These are phyloP conservation scores for Arbutus unedo DNA, from an alignment of 148 eudicot species.

Conservation along the genomic window DNA sequence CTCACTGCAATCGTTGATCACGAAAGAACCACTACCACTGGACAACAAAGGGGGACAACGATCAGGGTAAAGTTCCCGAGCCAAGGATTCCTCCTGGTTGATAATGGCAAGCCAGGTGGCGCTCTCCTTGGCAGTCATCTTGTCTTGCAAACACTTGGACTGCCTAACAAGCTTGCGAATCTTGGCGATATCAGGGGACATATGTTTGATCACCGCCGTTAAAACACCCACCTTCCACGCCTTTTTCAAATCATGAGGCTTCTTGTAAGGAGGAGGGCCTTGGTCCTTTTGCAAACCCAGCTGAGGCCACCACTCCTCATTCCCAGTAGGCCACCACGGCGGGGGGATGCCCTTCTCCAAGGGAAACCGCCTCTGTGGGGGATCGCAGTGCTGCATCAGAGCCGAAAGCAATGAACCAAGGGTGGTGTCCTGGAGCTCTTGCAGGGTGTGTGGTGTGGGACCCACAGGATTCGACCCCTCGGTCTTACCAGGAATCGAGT, in stretches of 20 bases:
- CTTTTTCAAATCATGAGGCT: slow-evolving; percentile 78
- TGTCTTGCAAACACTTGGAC: slow-evolving; percentile 71
- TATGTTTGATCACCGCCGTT: slow-evolving; percentile 69
- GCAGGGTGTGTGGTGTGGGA: slow-evolving; percentile 49
- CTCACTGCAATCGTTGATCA: slow-evolving; percentile 40
- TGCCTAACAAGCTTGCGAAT: slow-evolving; percentile 65
- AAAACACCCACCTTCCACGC: slow-evolving; percentile 72
- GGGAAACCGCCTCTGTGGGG: slow-evolving; percentile 69
- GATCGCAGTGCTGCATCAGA: slow-evolving; percentile 74
- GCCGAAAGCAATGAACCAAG: slow-evolving; percentile 65
- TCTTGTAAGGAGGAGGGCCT: slow-evolving; percentile 62
- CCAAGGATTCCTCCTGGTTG: slow-evolving; percentile 57
- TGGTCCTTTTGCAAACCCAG: slow-evolving; percentile 47
- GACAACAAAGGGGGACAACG: slow-evolving; percentile 39
- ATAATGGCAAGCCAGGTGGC: slow-evolving; percentile 64
- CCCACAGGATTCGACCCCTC: slow-evolving; percentile 37
- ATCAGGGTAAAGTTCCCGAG: slow-evolving; percentile 56
- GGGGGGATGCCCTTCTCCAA: slow-evolving; percentile 66
- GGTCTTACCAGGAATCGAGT: slow-evolving; percentile 34
- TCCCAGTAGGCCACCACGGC: slow-evolving; percentile 77
- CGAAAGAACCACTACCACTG: slow-evolving; percentile 34
- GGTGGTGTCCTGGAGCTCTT: slow-evolving; percentile 70
- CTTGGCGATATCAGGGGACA: slow-evolving; percentile 65
- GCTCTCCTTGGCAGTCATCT: slow-evolving; percentile 79
- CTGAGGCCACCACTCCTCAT: slow-evolving; percentile 67